Evolutionary conservation across 768 basidiomycete genomes (phyloP).

Genomic region (Astraeus odoratus): DNA sequence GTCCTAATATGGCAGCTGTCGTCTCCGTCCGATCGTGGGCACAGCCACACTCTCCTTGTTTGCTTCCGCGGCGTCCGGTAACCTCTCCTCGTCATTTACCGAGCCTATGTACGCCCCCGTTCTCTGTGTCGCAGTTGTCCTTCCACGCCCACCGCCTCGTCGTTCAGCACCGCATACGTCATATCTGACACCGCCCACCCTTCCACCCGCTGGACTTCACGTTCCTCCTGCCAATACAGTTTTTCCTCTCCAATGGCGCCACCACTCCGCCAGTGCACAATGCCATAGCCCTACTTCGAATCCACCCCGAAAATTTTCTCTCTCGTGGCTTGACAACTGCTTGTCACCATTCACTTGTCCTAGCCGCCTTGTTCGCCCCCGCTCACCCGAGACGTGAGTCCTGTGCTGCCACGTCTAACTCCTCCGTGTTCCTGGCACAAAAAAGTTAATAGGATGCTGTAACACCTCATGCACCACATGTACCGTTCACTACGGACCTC

Average conservation of each 20-base stretch:
- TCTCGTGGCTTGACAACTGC: neutral
- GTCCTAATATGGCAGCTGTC: too few relatives aligned
- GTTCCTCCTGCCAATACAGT: neutral
- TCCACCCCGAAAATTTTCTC: neutral
- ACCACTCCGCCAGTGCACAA: neutral
- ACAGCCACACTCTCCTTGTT: conserved; percentile 1
- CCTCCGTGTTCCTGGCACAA: neutral
- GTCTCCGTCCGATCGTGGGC: neutral
- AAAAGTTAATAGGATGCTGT: neutral
- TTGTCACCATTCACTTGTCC: neutral
- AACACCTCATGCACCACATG: neutral
- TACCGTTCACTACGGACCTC: neutral
- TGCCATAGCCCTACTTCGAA: neutral
- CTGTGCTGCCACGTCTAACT: neutral
- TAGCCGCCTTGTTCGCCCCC: neutral
- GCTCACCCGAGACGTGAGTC: neutral
- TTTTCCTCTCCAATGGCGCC: neutral
- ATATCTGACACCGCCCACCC: neutral
- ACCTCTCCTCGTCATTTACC: neutral
- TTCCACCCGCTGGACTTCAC: too few relatives aligned
- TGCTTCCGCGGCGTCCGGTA: conserved; percentile 4
- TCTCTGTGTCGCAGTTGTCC: neutral
- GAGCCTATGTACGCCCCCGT: too few relatives aligned
- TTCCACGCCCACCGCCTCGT: neutral
- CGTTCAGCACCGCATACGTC: neutral